Base-by-base conservation (phyloP, 257 asterid species). In the Plantago elongata region DNA sequence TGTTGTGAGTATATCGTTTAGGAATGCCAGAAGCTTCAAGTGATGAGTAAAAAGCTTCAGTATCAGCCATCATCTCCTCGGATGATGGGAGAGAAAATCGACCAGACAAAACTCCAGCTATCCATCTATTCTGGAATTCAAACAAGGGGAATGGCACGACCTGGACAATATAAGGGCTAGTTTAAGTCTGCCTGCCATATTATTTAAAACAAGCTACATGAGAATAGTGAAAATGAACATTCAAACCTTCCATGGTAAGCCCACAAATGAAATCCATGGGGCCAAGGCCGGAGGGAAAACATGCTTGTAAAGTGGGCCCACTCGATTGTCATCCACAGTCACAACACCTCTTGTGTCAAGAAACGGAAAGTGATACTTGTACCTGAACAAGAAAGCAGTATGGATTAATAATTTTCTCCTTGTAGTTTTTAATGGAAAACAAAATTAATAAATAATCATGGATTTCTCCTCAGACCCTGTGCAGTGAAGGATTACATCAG, bases 171-270 rank as follows among this genome's bases (percentile, higher is more conserved):
- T 9, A 43, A 54, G 7, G 44, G 14, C 45, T 64, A 37, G 29
- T 58, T 14, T 13, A 58, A 6, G 40, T n/a, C 16, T 2, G 12
- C 49, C 34, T 22, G 18, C 17, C 17, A 11, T 7, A 10, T 61
- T 59, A 64, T 11, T 50, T 18, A 16, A 38, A 49, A 17, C 1
- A 56, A 34, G 45, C 13, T 29, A 8, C 13, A 27, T 0, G 54
- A 56, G 16, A 13, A 54, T n/a, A 14, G 46, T 18, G 45, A 15
- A n/a, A 30, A 13, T 45, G 44, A 66, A 60, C 45, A 10, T 54
- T 12, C 62, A 15, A 63, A 88, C 99, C 99, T 86, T 92, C 99
- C 97, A 86, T 12, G 99, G 95, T 77, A 92, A 61, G 60, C 99
- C 99, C 60, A 92, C 88, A 72, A 89, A 92, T 37, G 99, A 92